These are phyloP conservation scores for Astragalus membranaceus DNA, from an alignment of 306 rosid genomes.

Conservation along the genomic window DNA sequence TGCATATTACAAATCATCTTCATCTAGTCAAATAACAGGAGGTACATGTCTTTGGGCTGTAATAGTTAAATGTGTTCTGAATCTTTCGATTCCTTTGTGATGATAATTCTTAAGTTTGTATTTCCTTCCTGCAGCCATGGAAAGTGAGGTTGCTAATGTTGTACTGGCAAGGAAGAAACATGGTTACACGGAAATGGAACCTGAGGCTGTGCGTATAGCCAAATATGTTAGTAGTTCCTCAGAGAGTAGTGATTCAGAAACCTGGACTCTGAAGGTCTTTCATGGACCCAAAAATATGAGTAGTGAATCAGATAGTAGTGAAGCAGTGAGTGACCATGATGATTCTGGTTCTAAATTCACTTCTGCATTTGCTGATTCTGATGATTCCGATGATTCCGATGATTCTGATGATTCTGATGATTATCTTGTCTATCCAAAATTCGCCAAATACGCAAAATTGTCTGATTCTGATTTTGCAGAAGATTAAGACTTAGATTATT, in stretches of 20 bases:
- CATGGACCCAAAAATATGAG: not conserved
- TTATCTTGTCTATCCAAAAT: too few relatives aligned
- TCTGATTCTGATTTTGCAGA: constrained; percentile 25
- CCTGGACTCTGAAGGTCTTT: not conserved
- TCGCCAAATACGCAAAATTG: too few relatives aligned
- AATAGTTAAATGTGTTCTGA: not conserved
- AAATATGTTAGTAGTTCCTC: too few relatives aligned
- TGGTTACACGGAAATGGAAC: constrained; percentile 43
- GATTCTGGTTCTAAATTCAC: too few relatives aligned
- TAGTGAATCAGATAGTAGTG: constrained; percentile 38
- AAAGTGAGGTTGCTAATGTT: constrained; percentile 45
- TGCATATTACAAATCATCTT: constrained; percentile 49
- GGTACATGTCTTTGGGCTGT: constrained; percentile 28
- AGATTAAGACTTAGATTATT: constrained; percentile 57
- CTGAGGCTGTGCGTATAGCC: constrained; percentile 3
- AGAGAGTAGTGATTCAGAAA: constrained; percentile 28
- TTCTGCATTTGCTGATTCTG: too few relatives aligned
- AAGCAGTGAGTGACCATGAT: constrained; percentile 46
- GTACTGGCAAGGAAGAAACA: constrained; percentile 77
- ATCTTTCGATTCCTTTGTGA: not conserved
- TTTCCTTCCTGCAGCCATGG: constrained; percentile 34
- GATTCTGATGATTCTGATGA: too few relatives aligned
- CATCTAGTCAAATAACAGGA: constrained; percentile 56
- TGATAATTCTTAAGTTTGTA: not conserved
- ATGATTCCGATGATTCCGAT: too few relatives aligned